phyloP scores from a whole-genome alignment of 495 filamentous ascomycete species.

The Xylaria nigripes region DNA sequence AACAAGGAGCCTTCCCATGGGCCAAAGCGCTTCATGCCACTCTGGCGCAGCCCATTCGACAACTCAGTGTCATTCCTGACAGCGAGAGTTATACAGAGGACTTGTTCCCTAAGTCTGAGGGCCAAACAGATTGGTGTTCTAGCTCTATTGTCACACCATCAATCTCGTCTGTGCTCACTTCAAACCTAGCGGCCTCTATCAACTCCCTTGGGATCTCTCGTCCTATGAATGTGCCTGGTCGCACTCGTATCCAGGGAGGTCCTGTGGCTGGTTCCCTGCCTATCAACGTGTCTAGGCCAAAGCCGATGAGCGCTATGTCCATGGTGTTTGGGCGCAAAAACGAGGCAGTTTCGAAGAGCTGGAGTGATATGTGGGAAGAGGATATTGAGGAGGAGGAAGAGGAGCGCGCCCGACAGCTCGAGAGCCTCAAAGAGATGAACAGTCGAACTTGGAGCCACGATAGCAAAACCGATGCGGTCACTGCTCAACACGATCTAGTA shows the following conservation, averaged over 20 bases:
- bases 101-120: slow-evolving; percentile 75
- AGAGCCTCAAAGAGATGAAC: slow-evolving; percentile 63
- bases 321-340: slow-evolving; percentile 70
- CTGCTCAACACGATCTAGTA: slow-evolving; percentile 41
- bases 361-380: slow-evolving; percentile 94
- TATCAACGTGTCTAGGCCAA: slow-evolving; percentile 54
- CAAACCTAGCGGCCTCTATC: slow-evolving; percentile 61
- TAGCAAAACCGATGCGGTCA: slow-evolving; percentile 45
- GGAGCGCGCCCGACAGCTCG: slow-evolving; percentile 51
- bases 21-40: slow-evolving; percentile 79
- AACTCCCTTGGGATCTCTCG: slow-evolving; percentile 45
- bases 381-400: slow-evolving; percentile 62
- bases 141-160: slow-evolving; percentile 61
- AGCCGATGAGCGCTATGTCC: slow-evolving; percentile 52
- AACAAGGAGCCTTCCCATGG: slow-evolving; percentile 85
- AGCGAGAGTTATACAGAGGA: slow-evolving; percentile 72
- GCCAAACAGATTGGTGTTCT: slow-evolving; percentile 64
- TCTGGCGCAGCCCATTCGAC: slow-evolving; percentile 63
- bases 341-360: slow-evolving; percentile 82
- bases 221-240: slow-evolving; percentile 32
- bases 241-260: slow-evolving; percentile 24
- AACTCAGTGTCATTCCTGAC: slow-evolving; percentile 81
- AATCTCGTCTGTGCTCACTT: slow-evolving; percentile 69
- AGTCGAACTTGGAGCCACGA: slow-evolving; percentile 76
- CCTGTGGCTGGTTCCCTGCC: slow-evolving; percentile 70